Base-by-base conservation (phyloP, 768 basidiomycete genomes). In the Kwoniella botswanensis region DNA sequence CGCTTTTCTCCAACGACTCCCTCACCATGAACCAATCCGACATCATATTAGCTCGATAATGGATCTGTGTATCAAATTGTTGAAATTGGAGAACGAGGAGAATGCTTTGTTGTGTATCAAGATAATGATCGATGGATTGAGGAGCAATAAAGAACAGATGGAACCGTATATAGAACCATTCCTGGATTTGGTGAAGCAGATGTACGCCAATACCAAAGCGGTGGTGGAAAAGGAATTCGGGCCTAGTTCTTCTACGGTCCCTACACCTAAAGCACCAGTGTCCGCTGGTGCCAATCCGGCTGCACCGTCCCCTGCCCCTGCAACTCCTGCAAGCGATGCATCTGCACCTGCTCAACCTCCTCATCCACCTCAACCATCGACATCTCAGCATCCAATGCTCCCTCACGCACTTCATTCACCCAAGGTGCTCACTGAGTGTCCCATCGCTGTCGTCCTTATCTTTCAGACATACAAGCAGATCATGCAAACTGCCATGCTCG, bases 31-130 rank as follows among this genome's bases (percentile, higher is more conserved):
- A 65, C 85, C 88, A n/a, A 86, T 94, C 22, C 88, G 91, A 52
- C 86, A 88, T 63, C 90, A 92, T 72, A 87, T 89, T 18, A 84
- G 87, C 15, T 81, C 87, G 2, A 88, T 98, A 56, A 91, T 92
- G 82, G 87, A 86, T 65, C 90, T 93, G 63, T 90, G 97, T 89
- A 87, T 98, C 46, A 87, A 93, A 72, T 86, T 94, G 63, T 87
- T 98, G 41, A 90, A 91, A 26, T 86, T 88, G 74, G 97, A 99
- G 85, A 98, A 97, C 81, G 97, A 99, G 84, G 97, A 99, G 82
- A 95, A 94, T 79, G 97, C 93, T 2, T 87, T 91, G 42, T 87
- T 90, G 2, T 92, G 91, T 66, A 93, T 94, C 87, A 98, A 98
- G 85, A 91, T 90, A 67, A 87, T 97, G 78, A 90, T 93, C 69